Conservation (phyloP, 2,329 filamentous ascomycete genomes). For the Paecilomyces fulvus region DNA sequence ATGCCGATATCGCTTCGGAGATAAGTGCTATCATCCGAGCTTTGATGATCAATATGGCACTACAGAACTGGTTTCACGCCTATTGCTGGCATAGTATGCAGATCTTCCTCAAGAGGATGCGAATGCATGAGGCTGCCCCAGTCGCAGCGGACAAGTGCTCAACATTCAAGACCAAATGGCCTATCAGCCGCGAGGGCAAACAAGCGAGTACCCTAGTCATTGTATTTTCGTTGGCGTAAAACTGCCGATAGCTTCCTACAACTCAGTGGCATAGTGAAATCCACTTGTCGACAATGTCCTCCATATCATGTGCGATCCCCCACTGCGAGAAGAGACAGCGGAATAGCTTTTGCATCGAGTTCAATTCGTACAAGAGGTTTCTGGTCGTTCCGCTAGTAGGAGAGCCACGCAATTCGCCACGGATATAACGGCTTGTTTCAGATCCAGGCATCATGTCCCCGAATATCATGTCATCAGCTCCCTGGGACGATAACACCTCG, state of each 20-base stretch:
- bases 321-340: conserved; percentile 37
- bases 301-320: conserved; percentile 41
- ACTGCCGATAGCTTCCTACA: background rate
- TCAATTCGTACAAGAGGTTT: conserved; percentile 40
- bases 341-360: conserved; percentile 41
- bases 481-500: conserved; percentile 24
- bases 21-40: background rate
- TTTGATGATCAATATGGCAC: background rate
- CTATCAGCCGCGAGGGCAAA: too few species aligned
- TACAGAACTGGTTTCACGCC: background rate
- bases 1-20: background rate
- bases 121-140: too few species aligned
- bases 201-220: background rate
- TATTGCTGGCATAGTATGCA: background rate
- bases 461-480: conserved; percentile 9
- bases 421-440: conserved; percentile 32
- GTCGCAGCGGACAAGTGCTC: too few species aligned
- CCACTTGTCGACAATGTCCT: conserved; percentile 36
- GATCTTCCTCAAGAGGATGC: background rate
- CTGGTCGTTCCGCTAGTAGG: conserved; percentile 19
- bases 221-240: background rate
- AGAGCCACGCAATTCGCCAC: conserved; percentile 17
- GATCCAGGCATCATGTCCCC: conserved; percentile 11
- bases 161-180: too few species aligned
- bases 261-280: conserved; percentile 35